Evolutionary conservation across 2,329 filamentous ascomycete species (phyloP).

Genomic region (Monosporascus sp.): DNA sequence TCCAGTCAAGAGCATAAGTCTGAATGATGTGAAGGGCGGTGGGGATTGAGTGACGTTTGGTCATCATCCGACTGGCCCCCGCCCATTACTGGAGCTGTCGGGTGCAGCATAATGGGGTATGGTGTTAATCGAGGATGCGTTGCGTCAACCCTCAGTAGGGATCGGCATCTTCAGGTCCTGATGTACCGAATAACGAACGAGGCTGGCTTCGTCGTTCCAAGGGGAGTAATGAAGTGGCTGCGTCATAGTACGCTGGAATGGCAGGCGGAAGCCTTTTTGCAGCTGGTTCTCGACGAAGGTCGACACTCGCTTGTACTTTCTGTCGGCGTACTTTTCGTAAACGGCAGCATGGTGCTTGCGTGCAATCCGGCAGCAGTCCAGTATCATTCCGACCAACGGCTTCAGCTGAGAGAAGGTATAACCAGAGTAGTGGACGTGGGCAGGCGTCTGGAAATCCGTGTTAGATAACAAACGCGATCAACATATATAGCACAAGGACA

Average conservation of each 20-base stretch:
- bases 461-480: constrained; percentile 28
- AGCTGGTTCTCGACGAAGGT: constrained; percentile 74
- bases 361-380: constrained; percentile 82
- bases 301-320: constrained; percentile 80
- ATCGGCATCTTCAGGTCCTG: constrained; percentile 21
- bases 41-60: background rate
- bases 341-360: constrained; percentile 79
- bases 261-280: constrained; percentile 50
- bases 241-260: constrained; percentile 25
- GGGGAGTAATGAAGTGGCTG: constrained; percentile 7
- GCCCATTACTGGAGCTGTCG: background rate
- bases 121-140: background rate
- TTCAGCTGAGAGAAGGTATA: constrained; percentile 85
- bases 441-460: constrained; percentile 53
- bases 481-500: constrained; percentile 12
- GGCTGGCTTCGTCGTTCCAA: constrained; percentile 8
- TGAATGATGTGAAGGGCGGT: background rate
- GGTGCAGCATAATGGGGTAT: background rate
- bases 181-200: constrained; percentile 2
- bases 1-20: background rate
- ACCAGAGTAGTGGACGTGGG: constrained; percentile 87
- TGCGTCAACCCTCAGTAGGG: constrained; percentile 15
- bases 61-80: background rate
- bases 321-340: constrained; percentile 87
- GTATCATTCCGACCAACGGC: constrained; percentile 68